Base-by-base conservation (phyloP, 2,329 filamentous ascomycete genomes). In the Arthrinium puccinioides region DNA sequence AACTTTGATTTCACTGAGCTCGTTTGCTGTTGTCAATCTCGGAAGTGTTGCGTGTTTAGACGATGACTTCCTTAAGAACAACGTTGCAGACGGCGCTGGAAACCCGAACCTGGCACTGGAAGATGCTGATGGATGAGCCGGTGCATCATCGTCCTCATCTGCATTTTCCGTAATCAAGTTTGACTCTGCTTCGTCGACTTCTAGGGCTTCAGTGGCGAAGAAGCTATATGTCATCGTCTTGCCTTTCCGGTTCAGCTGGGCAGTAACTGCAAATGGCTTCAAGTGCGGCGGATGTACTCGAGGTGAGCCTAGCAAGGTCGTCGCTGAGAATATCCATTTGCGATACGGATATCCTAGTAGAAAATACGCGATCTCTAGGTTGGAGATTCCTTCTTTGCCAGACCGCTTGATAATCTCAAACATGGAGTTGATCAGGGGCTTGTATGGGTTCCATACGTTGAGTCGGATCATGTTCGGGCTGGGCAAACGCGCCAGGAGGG, bases 151-250 rank as follows among this genome's bases (percentile, higher is more conserved):
- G 23, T 27, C 15, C 5, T 13, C 25, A n/a, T 23, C n/a, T 30
- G 29, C 8, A 7, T 40, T 29, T 8, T 18, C n/a, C 3, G 19
- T 20, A 18, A 18, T 21, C 16, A 21, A 18, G 18, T 29, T 14
- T 14, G 25, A 25, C 33, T 21, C n/a, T 33, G 15, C 20, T 16
- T 21, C 21, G 14, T 28, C 13, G n/a, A 11, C 25, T 28, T 27
- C 21, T 21, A 23, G n/a, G 33, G 13, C 15, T 28, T 27, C 8
- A 36, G 33, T 36, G 6, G 53, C 47, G 26, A 55, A 59, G 39
- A 64, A 68, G 31, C 62, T 59, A 42, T 66, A 68, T 9, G 61
- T 60, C 36, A 59, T 60, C 20, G 61, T 64, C 43, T 63, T 67
- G 9, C 62, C 62, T 3, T 55, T 41, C 7, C 64, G 61, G 8